Evolutionary conservation across 2,329 filamentous ascomycete species (phyloP).

Genomic region (Aspergillus ruber): DNA sequence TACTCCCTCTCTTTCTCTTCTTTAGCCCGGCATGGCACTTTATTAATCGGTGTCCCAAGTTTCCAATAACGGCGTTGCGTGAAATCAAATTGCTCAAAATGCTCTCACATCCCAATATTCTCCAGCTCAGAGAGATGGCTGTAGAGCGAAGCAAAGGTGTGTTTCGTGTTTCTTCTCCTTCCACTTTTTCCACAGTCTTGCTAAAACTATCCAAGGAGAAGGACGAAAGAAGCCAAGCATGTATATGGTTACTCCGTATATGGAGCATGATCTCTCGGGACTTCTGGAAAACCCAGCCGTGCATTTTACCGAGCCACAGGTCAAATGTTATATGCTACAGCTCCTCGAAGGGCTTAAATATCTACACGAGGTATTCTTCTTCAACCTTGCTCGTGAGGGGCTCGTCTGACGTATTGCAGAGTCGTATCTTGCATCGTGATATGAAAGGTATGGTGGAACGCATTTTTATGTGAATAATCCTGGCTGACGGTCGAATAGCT

Average conservation of each 20-base stretch:
- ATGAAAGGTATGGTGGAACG: constrained; percentile 63
- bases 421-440: constrained; percentile 84
- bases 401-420: constrained; percentile 32
- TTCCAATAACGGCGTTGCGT: constrained; percentile 94
- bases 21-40: neutral
- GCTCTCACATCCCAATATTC: constrained; percentile 81
- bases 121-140: constrained; percentile 90
- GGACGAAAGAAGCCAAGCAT: constrained; percentile 73
- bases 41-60: constrained; percentile 42
- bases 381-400: neutral
- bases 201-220: constrained; percentile 49
- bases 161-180: constrained; percentile 6
- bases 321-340: constrained; percentile 97
- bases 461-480: neutral
- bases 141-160: constrained; percentile 67
- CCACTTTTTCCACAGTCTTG: neutral
- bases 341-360: constrained; percentile 84
- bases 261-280: constrained; percentile 98
- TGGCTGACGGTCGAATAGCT: constrained; percentile 41
- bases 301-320: constrained; percentile 77
- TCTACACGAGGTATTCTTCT: constrained; percentile 61
- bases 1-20: neutral
- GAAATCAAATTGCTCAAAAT: constrained; percentile 98
- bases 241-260: constrained; percentile 98
- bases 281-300: constrained; percentile 92